Base-by-base conservation (phyloP, 768 basidiomycete genomes). In the Mycena polygramma region DNA sequence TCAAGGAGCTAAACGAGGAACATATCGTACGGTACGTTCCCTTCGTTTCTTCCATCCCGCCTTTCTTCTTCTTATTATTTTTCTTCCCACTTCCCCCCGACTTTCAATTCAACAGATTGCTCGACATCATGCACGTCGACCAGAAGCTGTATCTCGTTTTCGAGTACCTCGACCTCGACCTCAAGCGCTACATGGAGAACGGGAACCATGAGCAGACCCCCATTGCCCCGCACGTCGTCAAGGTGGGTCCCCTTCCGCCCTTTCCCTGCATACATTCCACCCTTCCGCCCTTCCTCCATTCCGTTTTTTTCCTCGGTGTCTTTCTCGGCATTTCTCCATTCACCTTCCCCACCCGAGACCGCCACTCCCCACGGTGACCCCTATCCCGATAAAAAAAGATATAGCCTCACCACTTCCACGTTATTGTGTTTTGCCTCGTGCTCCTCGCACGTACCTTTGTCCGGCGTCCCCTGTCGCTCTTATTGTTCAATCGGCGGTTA, bases 71-170 rank as follows among this genome's bases (percentile, higher is more conserved):
- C 19, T 22, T 54, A 4, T 22, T 8, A 36, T 43, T 24, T 10
- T 26, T 24, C 35, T 45, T 17, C 41, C 20, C 24, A 10, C 17
- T 48, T 46, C 10, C 30, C n/a, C 30, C 26, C 49, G 4, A 14
- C 20, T 30, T 37, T 45, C 22, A 14, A n/a, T 20, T 26, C 2
- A 63, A 37, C 76, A 99, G 97, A 79, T 85, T 99, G 69, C 86
- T 98, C 66, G 97, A 99, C 81, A 98, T 99, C 75, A 94, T 99
- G 7, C 97, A 99, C 78, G 93, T 93, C 15, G 98, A 99, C 81
- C 92, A 96, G 81, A 98, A 98, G 81, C 88, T 99, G 39, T 99
- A 98, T 83, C 91, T 99, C 70, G 98, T 99, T 41, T 98, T 97
- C 79, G 98, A 99, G 82, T 99, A 96, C 81, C 87, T 99, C 66